Conservation (phyloP, 2,329 filamentous ascomycete species). For the Hymenoscyphus albidus region DNA sequence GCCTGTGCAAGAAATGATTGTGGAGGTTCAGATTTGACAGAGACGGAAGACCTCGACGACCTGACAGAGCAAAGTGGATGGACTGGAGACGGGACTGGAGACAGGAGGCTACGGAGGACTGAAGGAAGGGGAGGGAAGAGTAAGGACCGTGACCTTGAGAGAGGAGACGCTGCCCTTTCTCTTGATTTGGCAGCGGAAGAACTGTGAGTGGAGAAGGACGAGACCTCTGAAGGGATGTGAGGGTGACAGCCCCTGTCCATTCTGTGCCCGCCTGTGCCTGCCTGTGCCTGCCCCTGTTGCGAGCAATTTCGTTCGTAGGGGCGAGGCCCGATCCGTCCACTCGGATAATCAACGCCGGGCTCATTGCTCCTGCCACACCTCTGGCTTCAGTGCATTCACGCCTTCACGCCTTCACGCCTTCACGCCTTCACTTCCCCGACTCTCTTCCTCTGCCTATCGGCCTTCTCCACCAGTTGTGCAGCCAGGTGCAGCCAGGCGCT, state of each 20-base stretch:
- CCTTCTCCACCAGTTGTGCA: too few species aligned
- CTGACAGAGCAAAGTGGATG: background rate
- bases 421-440: too few species aligned
- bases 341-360: too few species aligned
- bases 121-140: background rate
- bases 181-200: background rate
- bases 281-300: background rate
- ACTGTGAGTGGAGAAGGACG: background rate
- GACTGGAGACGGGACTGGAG: too few species aligned
- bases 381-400: too few species aligned
- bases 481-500: too few species aligned
- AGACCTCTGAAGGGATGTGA: background rate
- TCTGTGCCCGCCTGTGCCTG: too few species aligned
- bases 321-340: background rate
- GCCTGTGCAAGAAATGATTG: conserved; percentile 12
- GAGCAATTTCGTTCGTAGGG: background rate
- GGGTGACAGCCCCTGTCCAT: background rate
- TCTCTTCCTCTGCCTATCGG: too few species aligned
- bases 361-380: too few species aligned
- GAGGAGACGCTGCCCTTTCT: background rate
- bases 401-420: too few species aligned
- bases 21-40: background rate
- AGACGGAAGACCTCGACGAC: background rate
- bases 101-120: too few species aligned
- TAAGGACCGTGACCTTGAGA: background rate